Evolutionary conservation across 2,329 filamentous ascomycete genomes (phyloP).

Genomic region (Lachnum nothofagi): DNA sequence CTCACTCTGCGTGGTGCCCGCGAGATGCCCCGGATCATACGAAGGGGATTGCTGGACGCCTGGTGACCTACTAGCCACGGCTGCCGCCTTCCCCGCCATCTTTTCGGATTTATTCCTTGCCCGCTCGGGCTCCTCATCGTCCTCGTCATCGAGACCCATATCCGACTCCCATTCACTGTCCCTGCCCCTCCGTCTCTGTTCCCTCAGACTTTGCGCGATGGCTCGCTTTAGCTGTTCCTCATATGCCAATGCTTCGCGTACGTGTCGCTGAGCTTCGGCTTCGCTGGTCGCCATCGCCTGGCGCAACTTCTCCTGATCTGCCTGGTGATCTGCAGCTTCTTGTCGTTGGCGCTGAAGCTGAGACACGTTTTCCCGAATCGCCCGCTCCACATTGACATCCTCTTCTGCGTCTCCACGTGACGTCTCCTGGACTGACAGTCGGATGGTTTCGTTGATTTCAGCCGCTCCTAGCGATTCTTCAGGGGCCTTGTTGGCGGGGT

Average conservation of each 20-base stretch:
- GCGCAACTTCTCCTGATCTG: slow-evolving; percentile 37
- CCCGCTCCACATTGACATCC: slow-evolving; percentile 63
- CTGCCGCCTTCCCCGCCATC: slow-evolving; percentile 12
- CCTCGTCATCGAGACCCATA: slow-evolving; percentile 15
- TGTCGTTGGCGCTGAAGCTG: slow-evolving; percentile 42
- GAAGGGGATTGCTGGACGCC: slow-evolving; percentile 11
- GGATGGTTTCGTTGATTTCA: slow-evolving; percentile 66
- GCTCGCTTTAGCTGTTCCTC: slow-evolving; percentile 11
- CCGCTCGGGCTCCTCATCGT: slow-evolving; percentile 16
- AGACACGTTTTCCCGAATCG: slow-evolving; percentile 65
- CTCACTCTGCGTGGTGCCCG: slow-evolving; percentile 23
- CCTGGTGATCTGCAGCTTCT: slow-evolving; percentile 10
- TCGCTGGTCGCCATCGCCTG: slow-evolving; percentile 38
- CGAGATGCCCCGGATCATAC: slow-evolving; percentile 22
- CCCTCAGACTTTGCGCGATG: slow-evolving; percentile 12
- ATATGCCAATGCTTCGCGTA: slow-evolving; percentile 38
- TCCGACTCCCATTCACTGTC: slow-evolving; percentile 15
- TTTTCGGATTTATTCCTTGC: slow-evolving; percentile 24
- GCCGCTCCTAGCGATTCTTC: slow-evolving; percentile 39
- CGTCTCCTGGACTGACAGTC: slow-evolving; percentile 59
- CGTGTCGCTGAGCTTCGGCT: slow-evolving; percentile 38
- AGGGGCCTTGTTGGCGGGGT: neutral
- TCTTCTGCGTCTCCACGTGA: slow-evolving; percentile 63
- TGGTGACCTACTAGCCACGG: slow-evolving; percentile 10
- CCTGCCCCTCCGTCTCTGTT: slow-evolving; percentile 9